Evolutionary conservation across 352 stramenopile species (phyloP).

Genomic region (Discostella stelligera): DNA sequence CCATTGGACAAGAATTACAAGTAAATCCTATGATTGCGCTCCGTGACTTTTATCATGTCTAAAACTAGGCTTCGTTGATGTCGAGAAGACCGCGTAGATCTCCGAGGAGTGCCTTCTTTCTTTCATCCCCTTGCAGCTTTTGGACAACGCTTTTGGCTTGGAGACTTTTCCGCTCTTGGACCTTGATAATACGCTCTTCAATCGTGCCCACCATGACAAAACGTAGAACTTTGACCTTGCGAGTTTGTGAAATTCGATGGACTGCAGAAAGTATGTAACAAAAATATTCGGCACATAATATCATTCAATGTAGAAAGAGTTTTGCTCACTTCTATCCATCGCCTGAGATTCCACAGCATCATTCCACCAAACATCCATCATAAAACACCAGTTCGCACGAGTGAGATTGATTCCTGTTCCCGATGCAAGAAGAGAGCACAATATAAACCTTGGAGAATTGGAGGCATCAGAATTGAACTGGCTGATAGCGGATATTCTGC

Average conservation of each 20-base stretch:
- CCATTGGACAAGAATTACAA: too few relatives aligned
- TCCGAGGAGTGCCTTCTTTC: constrained; percentile 40
- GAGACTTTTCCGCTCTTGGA: constrained; percentile 47
- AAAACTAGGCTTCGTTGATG: constrained; percentile 27
- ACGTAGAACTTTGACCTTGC: constrained; percentile 85
- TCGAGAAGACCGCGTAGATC: constrained; percentile 43
- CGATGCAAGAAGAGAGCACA: constrained; percentile 50
- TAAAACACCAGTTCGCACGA: constrained; percentile 54
- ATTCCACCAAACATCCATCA: constrained; percentile 90
- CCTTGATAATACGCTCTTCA: constrained; percentile 54
- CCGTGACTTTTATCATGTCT: too few relatives aligned
- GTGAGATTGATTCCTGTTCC: constrained; percentile 69
- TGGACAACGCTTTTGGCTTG: constrained; percentile 51
- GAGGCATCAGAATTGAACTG: constrained; percentile 41
- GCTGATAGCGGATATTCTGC: constrained; percentile 37
- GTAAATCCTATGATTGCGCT: too few relatives aligned
- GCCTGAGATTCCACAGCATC: constrained; percentile 90
- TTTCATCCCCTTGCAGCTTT: constrained; percentile 49
- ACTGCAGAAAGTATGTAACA: constrained; percentile 23
- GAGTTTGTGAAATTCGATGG: constrained; percentile 95
- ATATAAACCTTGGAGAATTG: constrained; percentile 53
- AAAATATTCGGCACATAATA: too few relatives aligned
- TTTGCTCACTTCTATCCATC: constrained; percentile 84
- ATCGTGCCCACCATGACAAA: constrained; percentile 62
- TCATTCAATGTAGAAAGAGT: too few relatives aligned